A percentile compares a stretch with the other conserved stretches of the same genome.
These are phyloP conservation scores for Truncatella angustata DNA, from an alignment of 2,329 filamentous ascomycete species.

Conservation along the genomic window DNA sequence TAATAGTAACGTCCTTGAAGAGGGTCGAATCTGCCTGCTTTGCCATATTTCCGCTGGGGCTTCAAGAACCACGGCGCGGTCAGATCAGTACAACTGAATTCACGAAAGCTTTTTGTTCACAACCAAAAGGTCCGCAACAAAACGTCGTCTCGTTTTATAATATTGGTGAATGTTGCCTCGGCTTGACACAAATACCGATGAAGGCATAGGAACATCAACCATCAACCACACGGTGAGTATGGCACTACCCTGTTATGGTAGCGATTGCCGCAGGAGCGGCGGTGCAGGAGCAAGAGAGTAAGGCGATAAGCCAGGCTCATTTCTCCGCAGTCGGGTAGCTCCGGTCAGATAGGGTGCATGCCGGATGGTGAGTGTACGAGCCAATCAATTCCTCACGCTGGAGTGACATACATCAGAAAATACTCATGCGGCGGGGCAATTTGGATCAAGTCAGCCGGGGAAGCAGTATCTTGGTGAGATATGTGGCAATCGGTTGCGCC, in stretches of 20 bases:
- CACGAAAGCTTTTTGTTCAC: no score
- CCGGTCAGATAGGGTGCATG: slow-evolving; percentile 3
- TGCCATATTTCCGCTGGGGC: not conserved
- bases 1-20: slow-evolving; percentile 48
- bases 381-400: not conserved
- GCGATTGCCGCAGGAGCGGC: not conserved
- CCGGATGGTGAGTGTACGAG: not conserved
- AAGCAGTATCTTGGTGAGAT: no score
- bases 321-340: not conserved
- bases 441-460: not conserved
- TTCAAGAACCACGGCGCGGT: no score
- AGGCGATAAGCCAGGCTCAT: not conserved
- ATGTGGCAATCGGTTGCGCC: no score
- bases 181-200: no score
- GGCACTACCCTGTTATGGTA: not conserved
- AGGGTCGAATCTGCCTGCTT: slow-evolving; percentile 20
- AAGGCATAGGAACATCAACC: not conserved
- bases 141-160: no score
- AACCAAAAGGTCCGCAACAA: no score
- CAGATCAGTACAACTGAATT: no score
- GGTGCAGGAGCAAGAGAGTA: not conserved
- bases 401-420: not conserved
- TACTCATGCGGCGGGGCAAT: no score
- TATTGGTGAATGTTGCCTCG: no score
- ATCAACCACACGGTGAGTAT: not conserved